phyloP scores from a whole-genome alignment of 352 stramenopile genomes.

The Phytophthora boehmeriae region DNA sequence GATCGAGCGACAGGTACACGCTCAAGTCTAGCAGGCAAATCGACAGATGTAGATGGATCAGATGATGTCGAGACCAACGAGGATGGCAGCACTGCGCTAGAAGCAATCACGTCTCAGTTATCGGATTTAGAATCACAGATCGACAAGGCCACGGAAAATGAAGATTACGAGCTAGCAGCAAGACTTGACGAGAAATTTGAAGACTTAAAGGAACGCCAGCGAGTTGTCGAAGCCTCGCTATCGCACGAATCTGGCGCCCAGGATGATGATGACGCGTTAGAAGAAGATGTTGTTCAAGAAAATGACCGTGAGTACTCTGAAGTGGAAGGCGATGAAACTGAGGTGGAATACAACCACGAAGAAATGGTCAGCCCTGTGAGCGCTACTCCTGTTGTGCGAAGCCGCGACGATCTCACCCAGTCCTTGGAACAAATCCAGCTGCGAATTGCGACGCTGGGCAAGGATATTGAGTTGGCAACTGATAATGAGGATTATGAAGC shows the following conservation, averaged over 20 bases:
- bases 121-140: slow-evolving; percentile 69
- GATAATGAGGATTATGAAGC: slow-evolving; percentile 77
- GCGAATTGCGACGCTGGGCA: slow-evolving; percentile 60
- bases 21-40: slow-evolving; percentile 29
- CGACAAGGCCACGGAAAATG: slow-evolving; percentile 77
- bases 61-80: slow-evolving; percentile 32
- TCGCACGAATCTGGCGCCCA: slow-evolving; percentile 12
- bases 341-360: slow-evolving; percentile 32
- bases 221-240: slow-evolving; percentile 44
- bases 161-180: slow-evolving; percentile 82
- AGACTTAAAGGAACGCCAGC: slow-evolving; percentile 53
- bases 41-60: slow-evolving; percentile 26
- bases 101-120: slow-evolving; percentile 68
- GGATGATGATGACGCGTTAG: slow-evolving; percentile 17
- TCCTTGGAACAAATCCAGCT: slow-evolving; percentile 51
- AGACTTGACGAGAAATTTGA: slow-evolving; percentile 81
- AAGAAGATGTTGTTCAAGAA: slow-evolving; percentile 18
- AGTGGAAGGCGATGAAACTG: slow-evolving; percentile 24
- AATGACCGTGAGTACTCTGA: slow-evolving; percentile 29
- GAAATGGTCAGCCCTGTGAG: slow-evolving; percentile 47
- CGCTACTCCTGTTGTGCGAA: slow-evolving; percentile 34
- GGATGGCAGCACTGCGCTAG: slow-evolving; percentile 41
- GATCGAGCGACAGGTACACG: slow-evolving; percentile 14
- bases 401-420: slow-evolving; percentile 39
- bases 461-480: slow-evolving; percentile 71